Base-by-base conservation (phyloP, 768 basidiomycete genomes). In the Russula sp. region DNA sequence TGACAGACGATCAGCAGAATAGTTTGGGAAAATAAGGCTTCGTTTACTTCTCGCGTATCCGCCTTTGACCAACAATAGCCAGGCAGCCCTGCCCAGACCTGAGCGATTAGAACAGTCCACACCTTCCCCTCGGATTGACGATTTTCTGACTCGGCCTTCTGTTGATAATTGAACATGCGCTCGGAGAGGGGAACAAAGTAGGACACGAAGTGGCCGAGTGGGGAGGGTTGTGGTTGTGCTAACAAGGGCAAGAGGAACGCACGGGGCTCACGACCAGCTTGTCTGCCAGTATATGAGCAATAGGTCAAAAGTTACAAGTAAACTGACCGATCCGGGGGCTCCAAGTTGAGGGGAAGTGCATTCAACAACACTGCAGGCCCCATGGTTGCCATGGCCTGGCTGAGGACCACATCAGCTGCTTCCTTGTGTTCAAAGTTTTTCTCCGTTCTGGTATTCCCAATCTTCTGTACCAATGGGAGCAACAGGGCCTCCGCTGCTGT, bases 151-250 rank as follows among this genome's bases (percentile, higher is more conserved):
- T 91, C 90, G 0, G 93, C 89, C 16, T 82, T 86, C 63, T 89
- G 85, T 71, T 95, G 90, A 42, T 91, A 75, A 70, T 92, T 83
- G 71, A 98, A 99, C 82, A 98, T 87, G 18, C 86, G 81, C 73
- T 98, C 95, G 53, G 94, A 97, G 54, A 98, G 76, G 18, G 96
- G 96, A 8, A 98, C 89, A 68, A 98, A 98, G 73, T 91, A 91
- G 2, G 84, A 82, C 39, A 91, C 80, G 70, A 98, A 99, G 76
- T 96, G 95, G 0, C 77, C 75, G 52, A 98, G 78, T 1, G 87
- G 87, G 2, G 95, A 89, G 2, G 87, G 80, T 72, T 98, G 89
- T 3, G 87, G 83, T 35, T 91, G 84, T 13, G 87, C 74, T 55
- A 99, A 83, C 59, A 98, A 80, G 2, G 97, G 94, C 6, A 99